Percentiles rank a stretch among this genome's conserved stretches.
Evolutionary conservation across 495 filamentous ascomycete genomes (phyloP).

Genomic region (Ascobolus immersus): DNA sequence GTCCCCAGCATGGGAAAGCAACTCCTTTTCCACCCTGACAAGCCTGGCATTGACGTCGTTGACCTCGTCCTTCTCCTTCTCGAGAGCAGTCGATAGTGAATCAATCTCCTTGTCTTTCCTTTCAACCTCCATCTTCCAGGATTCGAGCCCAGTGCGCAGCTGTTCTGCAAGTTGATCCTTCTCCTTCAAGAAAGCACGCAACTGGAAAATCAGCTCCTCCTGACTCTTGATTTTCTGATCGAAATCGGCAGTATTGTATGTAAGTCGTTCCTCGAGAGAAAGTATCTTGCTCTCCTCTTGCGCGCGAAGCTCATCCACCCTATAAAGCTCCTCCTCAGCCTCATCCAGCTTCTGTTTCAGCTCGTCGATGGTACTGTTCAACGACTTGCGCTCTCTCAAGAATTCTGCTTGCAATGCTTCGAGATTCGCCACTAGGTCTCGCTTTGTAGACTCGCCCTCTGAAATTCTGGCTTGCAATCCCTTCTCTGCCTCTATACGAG

Average conservation of each 20-base stretch:
- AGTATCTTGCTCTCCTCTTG: conserved; percentile 51
- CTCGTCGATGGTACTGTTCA: conserved; percentile 53
- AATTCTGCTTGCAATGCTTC: conserved; percentile 79
- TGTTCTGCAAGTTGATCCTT: conserved; percentile 28
- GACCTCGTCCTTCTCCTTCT: conserved; percentile 14
- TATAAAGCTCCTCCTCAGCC: conserved; percentile 68
- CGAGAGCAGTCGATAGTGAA: conserved; percentile 23
- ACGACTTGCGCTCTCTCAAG: conserved; percentile 48
- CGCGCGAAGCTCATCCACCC: conserved; percentile 55
- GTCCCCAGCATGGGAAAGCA: conserved; percentile 21
- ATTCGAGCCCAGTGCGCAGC: conserved; percentile 27
- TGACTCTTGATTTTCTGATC: conserved; percentile 26
- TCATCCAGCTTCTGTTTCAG: conserved; percentile 57
- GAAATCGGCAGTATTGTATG: conserved; percentile 18
- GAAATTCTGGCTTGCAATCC: conserved; percentile 29
- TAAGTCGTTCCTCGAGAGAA: conserved; percentile 44
- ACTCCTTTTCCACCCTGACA: conserved; percentile 22
- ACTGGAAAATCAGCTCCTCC: conserved; percentile 29
- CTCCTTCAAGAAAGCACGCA: conserved; percentile 31
- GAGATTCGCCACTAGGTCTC: conserved; percentile 82
- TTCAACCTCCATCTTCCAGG: conserved; percentile 24
- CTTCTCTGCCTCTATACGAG: conserved; percentile 31
- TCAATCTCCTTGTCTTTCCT: conserved; percentile 10
- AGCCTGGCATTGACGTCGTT: conserved; percentile 20
- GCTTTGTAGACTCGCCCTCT: conserved; percentile 69